These are phyloP conservation scores for Curvularia sp. DNA, from an alignment of 2,329 filamentous ascomycete genomes.

Conservation along the genomic window DNA sequence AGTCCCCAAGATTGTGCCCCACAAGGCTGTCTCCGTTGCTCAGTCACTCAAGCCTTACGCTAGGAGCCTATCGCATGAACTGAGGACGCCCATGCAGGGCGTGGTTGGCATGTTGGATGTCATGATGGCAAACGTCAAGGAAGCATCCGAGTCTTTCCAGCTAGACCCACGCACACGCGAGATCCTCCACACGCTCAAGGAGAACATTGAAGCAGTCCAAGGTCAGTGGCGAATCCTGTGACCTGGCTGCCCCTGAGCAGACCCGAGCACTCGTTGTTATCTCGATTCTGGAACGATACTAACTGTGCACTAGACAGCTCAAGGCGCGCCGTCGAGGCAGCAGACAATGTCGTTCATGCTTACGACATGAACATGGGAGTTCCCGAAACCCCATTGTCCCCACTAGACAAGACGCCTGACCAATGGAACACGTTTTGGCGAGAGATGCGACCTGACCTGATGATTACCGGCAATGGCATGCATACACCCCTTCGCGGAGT, in stretches of 20 bases:
- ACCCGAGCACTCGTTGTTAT: neutral
- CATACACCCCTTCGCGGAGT: slow-evolving; percentile 49
- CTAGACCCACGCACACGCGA: slow-evolving; percentile 58
- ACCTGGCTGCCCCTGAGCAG: slow-evolving; percentile 1
- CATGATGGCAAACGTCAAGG: slow-evolving; percentile 75
- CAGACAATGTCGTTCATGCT: slow-evolving; percentile 77
- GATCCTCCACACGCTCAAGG: slow-evolving; percentile 68
- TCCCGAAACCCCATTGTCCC: slow-evolving; percentile 65
- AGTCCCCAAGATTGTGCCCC: slow-evolving; percentile 58
- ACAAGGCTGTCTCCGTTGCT: slow-evolving; percentile 63
- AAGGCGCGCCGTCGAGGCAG: slow-evolving; percentile 73
- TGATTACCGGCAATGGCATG: slow-evolving; percentile 53
- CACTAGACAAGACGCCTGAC: slow-evolving; percentile 42
- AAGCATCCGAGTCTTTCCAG: slow-evolving; percentile 66
- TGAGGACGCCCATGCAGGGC: slow-evolving; percentile 77
- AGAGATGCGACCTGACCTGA: slow-evolving; percentile 53
- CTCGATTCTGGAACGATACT: slow-evolving; percentile 8
- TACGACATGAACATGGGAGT: slow-evolving; percentile 79
- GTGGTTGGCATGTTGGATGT: slow-evolving; percentile 79
- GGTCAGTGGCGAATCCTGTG: slow-evolving; percentile 48
- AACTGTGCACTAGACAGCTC: slow-evolving; percentile 64
- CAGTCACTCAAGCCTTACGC: slow-evolving; percentile 75
- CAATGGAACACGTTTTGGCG: slow-evolving; percentile 38
- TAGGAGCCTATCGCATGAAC: slow-evolving; percentile 73
- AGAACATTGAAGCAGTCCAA: slow-evolving; percentile 75